A percentile compares a stretch with the other conserved stretches of the same genome.
Evolutionary conservation across 495 filamentous ascomycete species (phyloP).

Genomic region (Neurospora sp.): DNA sequence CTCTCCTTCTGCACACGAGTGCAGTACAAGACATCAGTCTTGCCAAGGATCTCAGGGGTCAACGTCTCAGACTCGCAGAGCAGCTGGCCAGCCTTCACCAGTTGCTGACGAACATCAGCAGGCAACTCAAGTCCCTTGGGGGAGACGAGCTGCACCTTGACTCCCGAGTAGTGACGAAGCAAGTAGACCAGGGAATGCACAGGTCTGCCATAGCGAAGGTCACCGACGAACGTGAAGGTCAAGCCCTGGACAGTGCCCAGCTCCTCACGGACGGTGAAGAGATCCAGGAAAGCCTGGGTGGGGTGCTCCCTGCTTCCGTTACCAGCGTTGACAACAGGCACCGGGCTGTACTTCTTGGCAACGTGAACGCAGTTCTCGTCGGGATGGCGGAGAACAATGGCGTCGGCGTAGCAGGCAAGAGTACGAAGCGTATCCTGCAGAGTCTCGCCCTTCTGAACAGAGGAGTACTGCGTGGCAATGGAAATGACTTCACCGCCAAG

Average conservation of each 20-base stretch:
- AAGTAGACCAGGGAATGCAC: constrained; percentile 92
- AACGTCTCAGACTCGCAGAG: constrained; percentile 62
- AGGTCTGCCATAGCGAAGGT: constrained; percentile 84
- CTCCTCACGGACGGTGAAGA: constrained; percentile 97
- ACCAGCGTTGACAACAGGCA: constrained; percentile 93
- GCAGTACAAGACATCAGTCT: constrained; percentile 87
- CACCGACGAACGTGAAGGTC: constrained; percentile 91
- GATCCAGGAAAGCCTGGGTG: constrained; percentile 95
- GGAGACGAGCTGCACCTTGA: constrained; percentile 82
- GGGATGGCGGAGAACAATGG: constrained; percentile 87
- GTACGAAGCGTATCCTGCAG: constrained; percentile 91
- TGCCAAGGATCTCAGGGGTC: constrained; percentile 72
- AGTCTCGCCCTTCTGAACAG: constrained; percentile 83
- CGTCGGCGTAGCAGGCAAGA: constrained; percentile 87
- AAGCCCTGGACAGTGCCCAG: constrained; percentile 87
- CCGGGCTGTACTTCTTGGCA: constrained; percentile 74
- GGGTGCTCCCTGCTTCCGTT: constrained; percentile 94
- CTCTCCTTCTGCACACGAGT: constrained; percentile 95
- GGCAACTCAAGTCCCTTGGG: constrained; percentile 73
- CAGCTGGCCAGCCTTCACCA: constrained; percentile 65
- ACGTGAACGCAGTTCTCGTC: constrained; percentile 64
- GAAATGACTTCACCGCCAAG: constrained; percentile 76
- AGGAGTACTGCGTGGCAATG: constrained; percentile 70
- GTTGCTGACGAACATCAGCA: constrained; percentile 54
- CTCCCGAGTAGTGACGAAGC: constrained; percentile 78